phyloP scores from a whole-genome alignment of 2,329 filamentous ascomycete species.

The Blastomyces parvus region DNA sequence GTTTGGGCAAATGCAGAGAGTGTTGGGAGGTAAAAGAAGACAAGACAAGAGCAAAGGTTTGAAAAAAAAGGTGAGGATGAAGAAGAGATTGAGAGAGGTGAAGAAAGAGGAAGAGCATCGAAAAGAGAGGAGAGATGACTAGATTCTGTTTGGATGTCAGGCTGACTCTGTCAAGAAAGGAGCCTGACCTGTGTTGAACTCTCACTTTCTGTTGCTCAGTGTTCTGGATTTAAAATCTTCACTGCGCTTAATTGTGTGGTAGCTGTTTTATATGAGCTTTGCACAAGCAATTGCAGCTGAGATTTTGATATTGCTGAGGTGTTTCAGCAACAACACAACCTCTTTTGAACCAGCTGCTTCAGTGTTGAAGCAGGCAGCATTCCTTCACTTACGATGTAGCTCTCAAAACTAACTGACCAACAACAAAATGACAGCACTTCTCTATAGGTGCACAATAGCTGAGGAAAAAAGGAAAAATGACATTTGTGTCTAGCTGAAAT shows the following conservation, averaged over 20 bases:
- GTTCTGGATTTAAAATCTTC: neutral
- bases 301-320: neutral
- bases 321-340: neutral
- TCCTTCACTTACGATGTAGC: neutral
- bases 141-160: neutral
- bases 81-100: neutral
- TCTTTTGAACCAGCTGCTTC: neutral
- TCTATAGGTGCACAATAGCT: neutral
- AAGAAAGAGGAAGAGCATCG: neutral
- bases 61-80: neutral
- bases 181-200: neutral
- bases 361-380: no score
- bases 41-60: neutral
- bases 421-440: neutral
- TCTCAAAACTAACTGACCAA: neutral
- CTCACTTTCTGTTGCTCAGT: neutral
- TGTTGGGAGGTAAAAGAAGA: neutral
- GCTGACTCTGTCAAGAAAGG: neutral
- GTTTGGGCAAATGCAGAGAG: neutral
- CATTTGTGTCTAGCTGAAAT: neutral
- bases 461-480: neutral
- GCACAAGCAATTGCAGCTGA: neutral
- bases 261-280: neutral
- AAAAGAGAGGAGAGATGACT: neutral
- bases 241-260: neutral